phyloP scores from a whole-genome alignment of 768 basidiomycete genomes.

The Suillus plorans region DNA sequence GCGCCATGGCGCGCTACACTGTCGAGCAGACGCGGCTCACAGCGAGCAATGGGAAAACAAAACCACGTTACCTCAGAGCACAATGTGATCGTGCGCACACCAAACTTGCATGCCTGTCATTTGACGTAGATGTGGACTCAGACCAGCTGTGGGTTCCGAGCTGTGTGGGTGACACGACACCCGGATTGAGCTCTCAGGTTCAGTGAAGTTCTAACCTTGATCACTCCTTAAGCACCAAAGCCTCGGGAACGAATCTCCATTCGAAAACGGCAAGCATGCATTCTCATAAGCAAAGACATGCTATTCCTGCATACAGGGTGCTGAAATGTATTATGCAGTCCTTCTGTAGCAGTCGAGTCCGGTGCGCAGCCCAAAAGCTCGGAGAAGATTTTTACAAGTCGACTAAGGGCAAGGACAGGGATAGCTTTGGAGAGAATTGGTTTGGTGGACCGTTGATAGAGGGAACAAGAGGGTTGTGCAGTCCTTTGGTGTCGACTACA shows the following conservation, averaged over 20 bases:
- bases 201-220: neutral
- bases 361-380: conserved; percentile 69
- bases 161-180: conserved; percentile 97
- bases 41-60: conserved; percentile 91
- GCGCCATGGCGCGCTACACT: conserved; percentile 60
- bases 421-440: conserved; percentile 83
- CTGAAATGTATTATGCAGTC: conserved; percentile 90
- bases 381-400: conserved; percentile 85
- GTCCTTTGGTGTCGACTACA: conserved; percentile 97
- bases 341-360: conserved; percentile 83
- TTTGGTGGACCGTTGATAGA: conserved; percentile 63
- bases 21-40: conserved; percentile 98
- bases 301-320: conserved; percentile 98
- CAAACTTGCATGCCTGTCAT: conserved; percentile 89
- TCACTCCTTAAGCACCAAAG: conserved; percentile 71
- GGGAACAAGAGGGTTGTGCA: conserved; percentile 79
- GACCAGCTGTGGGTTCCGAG: conserved; percentile 98
- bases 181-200: conserved; percentile 58
- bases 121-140: conserved; percentile 97
- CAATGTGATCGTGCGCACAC: conserved; percentile 80
- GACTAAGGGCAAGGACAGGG: conserved; percentile 89
- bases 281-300: conserved; percentile 90
- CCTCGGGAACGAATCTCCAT: conserved; percentile 76
- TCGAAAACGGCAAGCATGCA: conserved; percentile 93
- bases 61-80: conserved; percentile 97